These are phyloP conservation scores for Phlebiopsis gigantea DNA, from an alignment of 768 basidiomycete genomes.

Conservation along the genomic window DNA sequence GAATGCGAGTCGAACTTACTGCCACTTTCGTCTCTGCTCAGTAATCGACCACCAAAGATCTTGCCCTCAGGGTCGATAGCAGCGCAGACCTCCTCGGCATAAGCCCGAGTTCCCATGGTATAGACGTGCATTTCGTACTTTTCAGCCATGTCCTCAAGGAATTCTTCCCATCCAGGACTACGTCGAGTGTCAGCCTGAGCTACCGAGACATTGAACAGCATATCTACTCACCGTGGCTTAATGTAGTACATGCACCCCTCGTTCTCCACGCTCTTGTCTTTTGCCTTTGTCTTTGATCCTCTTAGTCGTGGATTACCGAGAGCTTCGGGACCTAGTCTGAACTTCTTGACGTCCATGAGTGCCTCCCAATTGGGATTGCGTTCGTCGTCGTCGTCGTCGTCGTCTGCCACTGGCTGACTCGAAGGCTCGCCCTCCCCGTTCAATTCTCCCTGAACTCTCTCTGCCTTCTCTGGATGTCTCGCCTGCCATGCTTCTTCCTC, in stretches of 20 bases:
- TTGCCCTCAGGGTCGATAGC: conserved; percentile 87
- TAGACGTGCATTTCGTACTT: conserved; percentile 99
- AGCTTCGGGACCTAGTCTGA: conserved; percentile 78
- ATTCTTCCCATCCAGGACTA: conserved; percentile 80
- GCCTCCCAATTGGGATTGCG: conserved; percentile 94
- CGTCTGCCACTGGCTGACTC: conserved; percentile 15
- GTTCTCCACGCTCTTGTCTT: conserved; percentile 58
- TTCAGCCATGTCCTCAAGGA: conserved; percentile 62
- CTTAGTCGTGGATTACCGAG: conserved; percentile 43
- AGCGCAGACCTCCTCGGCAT: conserved; percentile 92
- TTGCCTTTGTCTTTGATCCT: conserved; percentile 45
- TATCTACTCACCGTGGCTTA: conserved; percentile 76
- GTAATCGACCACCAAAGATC: conserved; percentile 80
- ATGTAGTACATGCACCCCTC: conserved; percentile 96
- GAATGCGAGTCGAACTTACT: conserved; percentile 47
- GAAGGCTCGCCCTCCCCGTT: conserved; percentile 11
- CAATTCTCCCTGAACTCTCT: conserved; percentile 28
- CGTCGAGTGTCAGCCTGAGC: background rate
- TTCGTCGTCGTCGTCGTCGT: conserved; percentile 34
- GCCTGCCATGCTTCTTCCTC: conserved; percentile 82
- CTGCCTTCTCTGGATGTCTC: conserved; percentile 36
- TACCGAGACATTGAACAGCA: background rate
- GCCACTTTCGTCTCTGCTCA: conserved; percentile 94
- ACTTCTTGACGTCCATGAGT: conserved; percentile 84
- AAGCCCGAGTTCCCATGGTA: conserved; percentile 97